Base-by-base conservation (phyloP, 306 rosid genomes). In the Gillenia trifoliata region DNA sequence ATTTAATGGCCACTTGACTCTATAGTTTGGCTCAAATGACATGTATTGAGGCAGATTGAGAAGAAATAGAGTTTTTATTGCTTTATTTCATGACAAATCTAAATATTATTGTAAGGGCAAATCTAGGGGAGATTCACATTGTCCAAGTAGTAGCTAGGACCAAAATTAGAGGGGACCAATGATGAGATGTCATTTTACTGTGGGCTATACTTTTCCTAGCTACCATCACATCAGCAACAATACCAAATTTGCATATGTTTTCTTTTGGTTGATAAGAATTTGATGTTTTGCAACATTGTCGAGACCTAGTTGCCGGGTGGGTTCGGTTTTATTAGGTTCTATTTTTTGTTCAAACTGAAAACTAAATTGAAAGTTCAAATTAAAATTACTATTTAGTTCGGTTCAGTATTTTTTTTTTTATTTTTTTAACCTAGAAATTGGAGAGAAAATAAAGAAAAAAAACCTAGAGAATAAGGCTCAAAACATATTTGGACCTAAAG, bases 121-220 rank as follows among this genome's bases (percentile, higher is more conserved):
- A 70, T 77, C 75, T 49, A 70, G 3, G 60, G 29, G 31, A 74
- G 49, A 68, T 64, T 65, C 68, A 68, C 26, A 23, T 50, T 50
- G 63, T 64, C 22, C 43, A 17, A 43, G 41, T 47, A 34, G 60
- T 29, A 50, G 22, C 17, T 61, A 75, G 67, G 67, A 75, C 72
- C 55, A 15, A 36, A 54, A 56, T 40, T 31, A 12, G 47, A 12
- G 56, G 77, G 76, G 76, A 50, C 76, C 76, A 30, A n/a, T n/a
- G n/a, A 64, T 69, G 36, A 31, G 33, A 26, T 62, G 57, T 15
- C 26, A 59, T 49, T 12, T n/a, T 68, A 19, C 11, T 30, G 26
- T 64, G 72, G 33, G 26, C 73, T 41, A 56, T 33, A 25, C 41
- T 69, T 16, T 70, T 70, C 40, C 77, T 30, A 61, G 38, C 66